These are phyloP conservation scores for Borovskyia barvae DNA, from an alignment of 208 protist species.

Conservation along the genomic window DNA sequence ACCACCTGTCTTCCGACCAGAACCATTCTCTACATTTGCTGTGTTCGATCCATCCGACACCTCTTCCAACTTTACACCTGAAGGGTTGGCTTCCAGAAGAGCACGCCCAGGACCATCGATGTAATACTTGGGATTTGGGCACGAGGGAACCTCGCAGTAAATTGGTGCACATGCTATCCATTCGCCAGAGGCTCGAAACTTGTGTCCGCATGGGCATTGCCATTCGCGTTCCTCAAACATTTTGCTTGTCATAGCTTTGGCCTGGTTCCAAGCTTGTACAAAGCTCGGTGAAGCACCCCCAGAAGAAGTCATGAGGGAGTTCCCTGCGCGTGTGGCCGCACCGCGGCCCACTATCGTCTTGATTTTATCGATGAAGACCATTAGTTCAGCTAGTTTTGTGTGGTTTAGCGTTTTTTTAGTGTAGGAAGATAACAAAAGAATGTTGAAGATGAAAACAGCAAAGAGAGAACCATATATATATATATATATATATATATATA, in stretches of 20 bases:
- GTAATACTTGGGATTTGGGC: conserved; percentile 90
- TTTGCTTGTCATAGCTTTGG: conserved; percentile 58
- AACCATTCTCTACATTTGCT: conserved; percentile 5
- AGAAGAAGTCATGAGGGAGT: conserved; percentile 40
- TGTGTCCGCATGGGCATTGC: conserved; percentile 90
- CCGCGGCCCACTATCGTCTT: conserved; percentile 73
- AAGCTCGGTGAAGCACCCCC: conserved; percentile 45
- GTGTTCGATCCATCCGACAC: too few relatives aligned
- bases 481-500: too few relatives aligned
- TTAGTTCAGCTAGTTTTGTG: conserved; percentile 4
- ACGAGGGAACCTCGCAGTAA: conserved; percentile 88
- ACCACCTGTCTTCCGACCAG: conserved; percentile 26
- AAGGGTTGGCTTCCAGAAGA: conserved; percentile 81
- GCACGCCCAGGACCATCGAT: conserved; percentile 80
- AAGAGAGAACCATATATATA: too few relatives aligned
- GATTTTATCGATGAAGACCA: conserved; percentile 70
- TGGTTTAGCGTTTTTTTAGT: not conserved
- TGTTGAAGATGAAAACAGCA: not conserved
- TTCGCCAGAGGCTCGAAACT: conserved; percentile 79
- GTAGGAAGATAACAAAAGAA: not conserved
- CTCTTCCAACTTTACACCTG: conserved; percentile 76
- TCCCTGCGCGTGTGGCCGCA: conserved; percentile 38
- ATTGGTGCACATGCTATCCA: conserved; percentile 83
- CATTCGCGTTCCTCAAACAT: conserved; percentile 83
- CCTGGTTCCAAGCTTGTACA: conserved; percentile 49